phyloP scores from a whole-genome alignment of 2,329 filamentous ascomycete species.

The Botrytis aclada region DNA sequence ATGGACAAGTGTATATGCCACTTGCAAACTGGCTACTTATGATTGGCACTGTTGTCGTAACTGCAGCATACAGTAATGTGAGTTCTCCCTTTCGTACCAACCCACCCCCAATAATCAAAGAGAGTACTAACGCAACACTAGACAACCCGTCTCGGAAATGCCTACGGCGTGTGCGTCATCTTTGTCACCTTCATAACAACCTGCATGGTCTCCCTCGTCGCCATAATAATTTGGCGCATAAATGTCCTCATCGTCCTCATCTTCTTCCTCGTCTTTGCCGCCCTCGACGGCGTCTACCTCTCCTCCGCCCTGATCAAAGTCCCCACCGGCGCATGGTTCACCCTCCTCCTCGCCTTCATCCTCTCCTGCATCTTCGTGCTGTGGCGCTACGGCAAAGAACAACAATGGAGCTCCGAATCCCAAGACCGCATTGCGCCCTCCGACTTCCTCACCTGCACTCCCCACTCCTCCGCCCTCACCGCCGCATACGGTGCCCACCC shows the following conservation, averaged over 20 bases:
- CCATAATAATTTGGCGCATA: constrained; percentile 69
- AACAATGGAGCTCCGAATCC: constrained; percentile 69
- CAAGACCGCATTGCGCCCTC: constrained; percentile 55
- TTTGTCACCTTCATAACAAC: constrained; percentile 77
- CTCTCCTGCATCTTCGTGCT: constrained; percentile 66
- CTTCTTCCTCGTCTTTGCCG: constrained; percentile 61
- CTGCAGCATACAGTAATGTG: constrained; percentile 69
- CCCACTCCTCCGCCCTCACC: constrained; percentile 33
- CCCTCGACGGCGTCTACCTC: constrained; percentile 66
- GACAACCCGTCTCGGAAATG: constrained; percentile 67
- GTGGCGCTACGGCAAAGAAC: constrained; percentile 77
- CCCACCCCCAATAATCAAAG: background rate
- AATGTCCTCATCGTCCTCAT: constrained; percentile 57
- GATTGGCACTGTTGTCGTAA: constrained; percentile 71
- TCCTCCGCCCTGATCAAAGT: constrained; percentile 70
- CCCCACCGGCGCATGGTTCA: constrained; percentile 76
- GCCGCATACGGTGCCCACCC: constrained; percentile 40
- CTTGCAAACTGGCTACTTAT: constrained; percentile 75
- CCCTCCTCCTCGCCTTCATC: constrained; percentile 60
- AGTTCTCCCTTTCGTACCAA: constrained; percentile 28
- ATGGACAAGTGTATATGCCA: constrained; percentile 75
- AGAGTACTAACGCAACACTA: constrained; percentile 31
- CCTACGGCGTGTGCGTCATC: constrained; percentile 77
- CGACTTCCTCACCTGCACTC: constrained; percentile 40
- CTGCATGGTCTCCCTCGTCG: constrained; percentile 68